Conservation (phyloP, 108 stramenopile species). For the Epipyxis sp. region DNA sequence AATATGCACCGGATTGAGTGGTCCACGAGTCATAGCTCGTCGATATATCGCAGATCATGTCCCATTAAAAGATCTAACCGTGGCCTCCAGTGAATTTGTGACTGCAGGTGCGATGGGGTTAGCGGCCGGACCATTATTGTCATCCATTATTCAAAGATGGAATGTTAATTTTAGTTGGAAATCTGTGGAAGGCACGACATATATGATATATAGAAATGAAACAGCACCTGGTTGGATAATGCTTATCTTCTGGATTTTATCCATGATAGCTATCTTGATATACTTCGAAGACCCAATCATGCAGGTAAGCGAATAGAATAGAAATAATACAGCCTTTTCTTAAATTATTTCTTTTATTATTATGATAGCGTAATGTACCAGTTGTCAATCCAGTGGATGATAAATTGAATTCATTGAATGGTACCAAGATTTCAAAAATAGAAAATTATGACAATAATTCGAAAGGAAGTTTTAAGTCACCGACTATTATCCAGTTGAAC, state of each 20-base stretch:
- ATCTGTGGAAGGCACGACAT: background rate
- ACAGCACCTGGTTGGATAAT: constrained; percentile 22
- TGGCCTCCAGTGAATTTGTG: constrained; percentile 5
- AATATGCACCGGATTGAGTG: background rate
- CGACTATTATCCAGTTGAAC: too few species aligned
- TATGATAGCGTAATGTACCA: too few species aligned
- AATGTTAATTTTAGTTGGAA: background rate
- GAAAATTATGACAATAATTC: too few species aligned
- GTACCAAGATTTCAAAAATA: too few species aligned
- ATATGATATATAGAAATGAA: background rate
- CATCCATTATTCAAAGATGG: background rate
- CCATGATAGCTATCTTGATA: background rate
- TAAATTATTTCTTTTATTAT: too few species aligned
- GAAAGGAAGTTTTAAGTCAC: too few species aligned
- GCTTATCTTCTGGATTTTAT: background rate
- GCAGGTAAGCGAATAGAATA: too few species aligned
- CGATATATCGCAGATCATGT: constrained; percentile 18
- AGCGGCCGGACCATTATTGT: background rate
- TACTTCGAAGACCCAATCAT: background rate
- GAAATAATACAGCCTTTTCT: too few species aligned
- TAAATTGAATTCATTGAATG: too few species aligned
- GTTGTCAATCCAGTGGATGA: too few species aligned
- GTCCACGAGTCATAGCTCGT: background rate
- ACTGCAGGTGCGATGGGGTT: constrained; percentile 19
- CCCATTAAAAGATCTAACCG: background rate